A percentile compares a stretch with the other conserved stretches of the same genome.
Evolutionary conservation across 2,329 filamentous ascomycete genomes (phyloP).

Genomic region (Beauveria brongniartii): DNA sequence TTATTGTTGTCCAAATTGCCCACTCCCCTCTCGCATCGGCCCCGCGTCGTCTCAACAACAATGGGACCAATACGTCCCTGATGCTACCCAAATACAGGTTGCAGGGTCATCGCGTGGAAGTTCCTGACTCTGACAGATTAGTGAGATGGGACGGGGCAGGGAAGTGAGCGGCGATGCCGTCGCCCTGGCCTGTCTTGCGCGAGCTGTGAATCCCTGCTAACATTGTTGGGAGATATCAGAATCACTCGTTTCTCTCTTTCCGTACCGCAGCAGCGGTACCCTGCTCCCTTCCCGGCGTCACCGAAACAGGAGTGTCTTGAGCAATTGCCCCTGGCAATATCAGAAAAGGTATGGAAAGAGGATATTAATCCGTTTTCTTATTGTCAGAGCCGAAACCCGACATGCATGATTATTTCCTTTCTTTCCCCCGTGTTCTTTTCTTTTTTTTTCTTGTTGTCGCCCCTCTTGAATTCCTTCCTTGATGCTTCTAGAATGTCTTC

Average conservation of each 20-base stretch:
- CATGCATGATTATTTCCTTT: not conserved
- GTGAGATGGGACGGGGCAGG: not conserved
- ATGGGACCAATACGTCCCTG: not conserved
- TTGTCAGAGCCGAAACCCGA: not conserved
- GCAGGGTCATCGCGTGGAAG: not conserved
- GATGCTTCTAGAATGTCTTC: constrained; percentile 7
- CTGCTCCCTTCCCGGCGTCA: not conserved
- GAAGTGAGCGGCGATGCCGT: not conserved
- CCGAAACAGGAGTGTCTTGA: not conserved
- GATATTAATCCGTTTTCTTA: not conserved
- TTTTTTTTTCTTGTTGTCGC: not conserved
- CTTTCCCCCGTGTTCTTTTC: not conserved
- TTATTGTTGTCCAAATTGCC: not conserved
- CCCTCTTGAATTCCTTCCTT: not conserved
- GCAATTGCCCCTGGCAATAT: not conserved
- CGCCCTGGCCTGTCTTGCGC: not conserved
- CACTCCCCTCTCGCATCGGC: not conserved
- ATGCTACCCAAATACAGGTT: not conserved
- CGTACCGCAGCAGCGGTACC: not conserved
- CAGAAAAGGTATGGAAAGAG: not conserved
- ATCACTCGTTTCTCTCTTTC: not conserved
- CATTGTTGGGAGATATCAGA: not conserved
- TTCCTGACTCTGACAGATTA: not conserved
- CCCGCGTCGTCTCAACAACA: not conserved
- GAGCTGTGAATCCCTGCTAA: not conserved